Conservation (phyloP, 208 protist genomes). For the Leishmania tarentolae region DNA sequence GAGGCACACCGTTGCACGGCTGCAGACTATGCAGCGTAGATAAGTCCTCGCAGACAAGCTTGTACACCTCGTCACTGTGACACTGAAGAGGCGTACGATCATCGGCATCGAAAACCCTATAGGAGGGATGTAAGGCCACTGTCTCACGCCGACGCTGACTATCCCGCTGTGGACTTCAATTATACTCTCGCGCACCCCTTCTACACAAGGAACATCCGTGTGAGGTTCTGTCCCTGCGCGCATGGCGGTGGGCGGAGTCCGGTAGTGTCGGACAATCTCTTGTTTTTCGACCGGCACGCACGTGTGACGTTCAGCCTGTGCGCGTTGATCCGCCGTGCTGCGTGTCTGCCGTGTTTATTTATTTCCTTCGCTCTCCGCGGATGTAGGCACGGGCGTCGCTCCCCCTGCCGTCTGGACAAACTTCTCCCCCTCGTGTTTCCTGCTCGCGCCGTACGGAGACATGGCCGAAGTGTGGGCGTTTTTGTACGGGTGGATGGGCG, state of each 20-base stretch:
- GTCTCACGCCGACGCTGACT: not conserved
- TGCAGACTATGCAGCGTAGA: no score
- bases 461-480: slow-evolving; percentile 39
- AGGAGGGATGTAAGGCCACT: not conserved
- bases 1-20: not conserved
- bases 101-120: not conserved
- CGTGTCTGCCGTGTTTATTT: not conserved
- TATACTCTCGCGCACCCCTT: not conserved
- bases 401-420: not conserved
- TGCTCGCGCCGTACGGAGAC: not conserved
- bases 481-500: slow-evolving; percentile 59
- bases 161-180: not conserved
- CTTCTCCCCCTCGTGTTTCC: not conserved
- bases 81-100: not conserved
- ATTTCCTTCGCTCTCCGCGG: not conserved
- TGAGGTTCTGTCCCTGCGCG: not conserved
- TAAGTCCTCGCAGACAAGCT: not conserved
- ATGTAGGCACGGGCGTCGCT: not conserved
- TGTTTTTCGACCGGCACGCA: not conserved
- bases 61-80: not conserved
- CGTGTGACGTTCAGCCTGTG: not conserved
- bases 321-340: not conserved
- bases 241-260: not conserved
- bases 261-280: not conserved
- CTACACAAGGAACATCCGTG: not conserved